phyloP scores from a whole-genome alignment of 768 basidiomycete species.

The Tulasnella sp. region DNA sequence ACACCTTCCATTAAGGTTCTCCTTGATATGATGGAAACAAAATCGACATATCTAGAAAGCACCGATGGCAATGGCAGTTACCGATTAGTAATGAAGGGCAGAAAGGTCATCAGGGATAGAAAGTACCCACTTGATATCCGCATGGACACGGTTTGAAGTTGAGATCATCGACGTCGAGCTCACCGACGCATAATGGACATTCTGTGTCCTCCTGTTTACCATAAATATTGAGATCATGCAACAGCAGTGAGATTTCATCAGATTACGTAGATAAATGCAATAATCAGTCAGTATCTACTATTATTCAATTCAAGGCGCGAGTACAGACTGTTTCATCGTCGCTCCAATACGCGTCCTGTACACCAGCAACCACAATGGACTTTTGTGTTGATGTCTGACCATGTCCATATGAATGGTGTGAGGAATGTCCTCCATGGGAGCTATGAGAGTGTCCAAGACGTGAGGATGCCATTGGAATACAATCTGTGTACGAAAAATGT shows the following conservation, averaged over 20 bases:
- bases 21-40: slow-evolving; percentile 97
- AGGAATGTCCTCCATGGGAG: not conserved
- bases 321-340: slow-evolving; percentile 69
- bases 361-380: slow-evolving; percentile 42
- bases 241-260: not conserved
- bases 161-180: slow-evolving; percentile 97
- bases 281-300: slow-evolving; percentile 6
- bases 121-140: slow-evolving; percentile 73
- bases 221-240: not conserved
- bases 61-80: not conserved
- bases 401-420: slow-evolving; percentile 8
- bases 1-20: slow-evolving; percentile 89
- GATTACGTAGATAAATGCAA: slow-evolving; percentile 18
- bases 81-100: not conserved
- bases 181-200: slow-evolving; percentile 94
- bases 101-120: not conserved
- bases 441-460: too few relatives aligned
- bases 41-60: slow-evolving; percentile 80
- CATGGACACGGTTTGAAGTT: slow-evolving; percentile 99
- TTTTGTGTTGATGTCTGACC: slow-evolving; percentile 7
- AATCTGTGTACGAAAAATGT: slow-evolving; percentile 1
- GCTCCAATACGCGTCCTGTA: slow-evolving; percentile 95
- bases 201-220: slow-evolving; percentile 78
- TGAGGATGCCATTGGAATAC: slow-evolving; percentile 14
- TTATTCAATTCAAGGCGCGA: not conserved